Conservation (phyloP, 441 rosid species). For the Populus tomentosa region DNA sequence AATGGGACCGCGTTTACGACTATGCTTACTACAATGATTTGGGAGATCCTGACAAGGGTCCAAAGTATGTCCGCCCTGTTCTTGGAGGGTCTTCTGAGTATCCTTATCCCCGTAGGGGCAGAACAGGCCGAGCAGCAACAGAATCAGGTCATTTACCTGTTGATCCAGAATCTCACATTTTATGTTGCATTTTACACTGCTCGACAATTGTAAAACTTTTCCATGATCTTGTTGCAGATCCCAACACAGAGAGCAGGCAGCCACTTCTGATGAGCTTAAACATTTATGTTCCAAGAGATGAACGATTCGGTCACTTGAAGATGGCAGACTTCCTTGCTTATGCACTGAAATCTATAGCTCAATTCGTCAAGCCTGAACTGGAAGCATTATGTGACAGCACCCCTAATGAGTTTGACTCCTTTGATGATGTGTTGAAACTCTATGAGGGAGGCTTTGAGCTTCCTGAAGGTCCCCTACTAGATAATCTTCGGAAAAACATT, state of each 20-base stretch:
- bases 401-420: slow-evolving; percentile 58
- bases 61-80: slow-evolving; percentile 45
- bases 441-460: slow-evolving; percentile 60
- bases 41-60: slow-evolving; percentile 46
- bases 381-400: slow-evolving; percentile 42
- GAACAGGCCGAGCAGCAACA: slow-evolving; percentile 60
- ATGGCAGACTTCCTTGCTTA: slow-evolving; percentile 63
- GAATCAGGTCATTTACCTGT: slow-evolving; percentile 27
- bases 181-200: neutral
- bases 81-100: slow-evolving; percentile 69
- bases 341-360: slow-evolving; percentile 47
- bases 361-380: slow-evolving; percentile 47
- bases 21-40: slow-evolving; percentile 74
- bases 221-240: slow-evolving; percentile 36
- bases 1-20: slow-evolving; percentile 73
- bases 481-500: slow-evolving; percentile 42
- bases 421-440: slow-evolving; percentile 48
- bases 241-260: slow-evolving; percentile 47
- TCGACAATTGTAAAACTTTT: neutral
- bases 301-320: slow-evolving; percentile 68
- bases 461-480: slow-evolving; percentile 36
- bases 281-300: slow-evolving; percentile 70
- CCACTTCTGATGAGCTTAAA: slow-evolving; percentile 41
- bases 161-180: neutral
- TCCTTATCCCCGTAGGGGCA: slow-evolving; percentile 87